Base-by-base conservation (phyloP, 2,329 filamentous ascomycete species). In the Conoideocrella luteorostrata region DNA sequence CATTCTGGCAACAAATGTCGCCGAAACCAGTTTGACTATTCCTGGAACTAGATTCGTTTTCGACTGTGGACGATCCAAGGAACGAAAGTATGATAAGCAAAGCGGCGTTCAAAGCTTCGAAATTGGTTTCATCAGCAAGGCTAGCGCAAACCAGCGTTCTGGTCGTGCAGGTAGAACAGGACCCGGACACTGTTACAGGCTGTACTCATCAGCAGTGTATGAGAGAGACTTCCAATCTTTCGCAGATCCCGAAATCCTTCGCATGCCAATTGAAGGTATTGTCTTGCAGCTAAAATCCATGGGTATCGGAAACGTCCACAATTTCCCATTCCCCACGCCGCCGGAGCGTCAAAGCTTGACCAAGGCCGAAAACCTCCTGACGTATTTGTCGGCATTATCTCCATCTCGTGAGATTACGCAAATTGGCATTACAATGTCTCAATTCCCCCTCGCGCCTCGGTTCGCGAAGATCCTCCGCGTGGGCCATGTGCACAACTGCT, bases 71-170 rank as follows among this genome's bases (percentile, higher is more conserved):
- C 77, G 94, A 39, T 85, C 87, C 28, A 98, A 98, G 63, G 90
- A 96, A 62, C 84, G 91, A 50, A 86, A 84, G 46, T 97, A 93
- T 56, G 87, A 97, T 59, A 75, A 80, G n/a, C 69, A 79, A 10
- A 96, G 86, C 7, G 91, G 91, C 4, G 91, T 98, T 1, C 93
- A 98, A 61, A 95, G 86, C 58, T 98, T 95, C 60, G 86, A 95
- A 55, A 80, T 98, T 42, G 85, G 86, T 32, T 98, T 91, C 88
- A 94, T 97, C 60, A 96, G 90, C 69, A 97, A 98, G 68, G 93
- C 93, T 22, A 95, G 88, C 61, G 91, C 93, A 7, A 86, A 83
- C 52, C 93, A 98, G 65, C 79, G 93, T 61, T 82, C 88, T 47
- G 93, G 93, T 67, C 88, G 93, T 75, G 93, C 93, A 45, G 93